Evolutionary conservation across 192 early-diverging fungal genomes (phyloP), one percentile per base, ranked within the genome.

Genomic region (Coemansia sp.): DNA sequence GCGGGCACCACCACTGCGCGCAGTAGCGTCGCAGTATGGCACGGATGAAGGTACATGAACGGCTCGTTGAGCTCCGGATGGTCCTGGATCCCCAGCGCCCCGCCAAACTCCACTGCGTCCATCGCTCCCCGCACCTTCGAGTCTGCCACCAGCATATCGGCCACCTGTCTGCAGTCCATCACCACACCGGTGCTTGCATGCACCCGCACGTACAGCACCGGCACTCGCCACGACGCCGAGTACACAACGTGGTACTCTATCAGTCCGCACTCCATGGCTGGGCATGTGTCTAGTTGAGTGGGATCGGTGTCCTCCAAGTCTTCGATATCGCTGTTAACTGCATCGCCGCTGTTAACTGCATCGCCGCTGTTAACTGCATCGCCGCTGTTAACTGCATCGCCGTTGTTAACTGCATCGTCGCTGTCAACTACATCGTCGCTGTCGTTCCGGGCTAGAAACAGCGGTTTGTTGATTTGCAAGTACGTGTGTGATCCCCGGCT

Each of bases 41-140:
- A 82, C 23, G 79, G 79, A 39, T 82, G 79, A 37, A 82, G 54
- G 54, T 69, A 76, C 66, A 73, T 25, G 21, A 39, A 82, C 23
- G 79, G 79, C 12, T 50, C 27, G 10, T 59, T 59, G 15, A 82
- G 49, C 19, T 59, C 64, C 8, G 79, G 79, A 24, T 82, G 79
- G 22, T 82, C 79, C 64, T 63, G 63, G 5, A 82, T 60, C 0
- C 79, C 66, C 57, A 82, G 53, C n/a, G 79, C 79, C 4, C 79
- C 79, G 57, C 79, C 79, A 70, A 76, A 82, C 58, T 70, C 70
- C 57, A 82, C 79, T 0, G 69, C 73, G 1, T 25, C 53, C 53
- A 82, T 60, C 4, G 73, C 66, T 4, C 24, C 60, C 1, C 70
- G 69, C 51, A 82, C 51, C 15, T 24, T 37, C 4, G 10, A 22